Conservation (phyloP, 352 stramenopile species). For the Phytopythium cucurbitacearum region DNA sequence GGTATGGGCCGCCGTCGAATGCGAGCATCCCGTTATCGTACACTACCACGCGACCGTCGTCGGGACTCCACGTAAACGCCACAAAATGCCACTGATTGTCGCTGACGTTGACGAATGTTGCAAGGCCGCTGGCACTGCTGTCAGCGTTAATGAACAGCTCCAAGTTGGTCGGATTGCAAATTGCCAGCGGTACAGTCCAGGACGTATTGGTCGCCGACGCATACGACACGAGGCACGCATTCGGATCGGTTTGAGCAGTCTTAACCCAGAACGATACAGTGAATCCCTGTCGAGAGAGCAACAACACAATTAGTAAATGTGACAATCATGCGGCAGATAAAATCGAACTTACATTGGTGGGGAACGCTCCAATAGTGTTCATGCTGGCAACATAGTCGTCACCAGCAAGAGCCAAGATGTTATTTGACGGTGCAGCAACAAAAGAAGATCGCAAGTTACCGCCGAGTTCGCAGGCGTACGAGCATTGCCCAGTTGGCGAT, state of each 20-base stretch:
- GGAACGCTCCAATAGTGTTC: conserved; percentile 28
- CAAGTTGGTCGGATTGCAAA: conserved; percentile 62
- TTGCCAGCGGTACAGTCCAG: conserved; percentile 26
- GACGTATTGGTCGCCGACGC: conserved; percentile 6
- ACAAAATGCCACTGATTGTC: conserved; percentile 74
- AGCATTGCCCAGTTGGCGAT: conserved; percentile 42
- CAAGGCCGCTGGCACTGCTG: conserved; percentile 17
- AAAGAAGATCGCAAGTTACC: conserved; percentile 17
- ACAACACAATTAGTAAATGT: not conserved
- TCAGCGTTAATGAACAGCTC: conserved; percentile 43
- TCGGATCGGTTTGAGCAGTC: conserved; percentile 21
- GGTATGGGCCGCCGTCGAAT: conserved; percentile 66
- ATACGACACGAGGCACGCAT: conserved; percentile 51
- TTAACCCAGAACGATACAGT: conserved; percentile 65
- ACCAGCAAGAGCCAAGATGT: conserved; percentile 30
- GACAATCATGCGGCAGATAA: not conserved
- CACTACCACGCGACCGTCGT: conserved; percentile 45
- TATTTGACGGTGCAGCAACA: conserved; percentile 14
- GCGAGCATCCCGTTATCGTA: conserved; percentile 69
- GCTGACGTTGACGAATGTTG: conserved; percentile 61
- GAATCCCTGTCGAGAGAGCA: conserved; percentile 24
- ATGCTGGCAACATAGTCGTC: conserved; percentile 40
- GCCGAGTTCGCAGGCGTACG: conserved; percentile 46
- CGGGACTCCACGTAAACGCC: conserved; percentile 43
- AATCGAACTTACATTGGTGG: conserved; percentile 22